Evolutionary conservation across 345 rosid species (phyloP), one percentile per base, ranked within the genome.

Genomic region (Eucalyptus paniculata): DNA sequence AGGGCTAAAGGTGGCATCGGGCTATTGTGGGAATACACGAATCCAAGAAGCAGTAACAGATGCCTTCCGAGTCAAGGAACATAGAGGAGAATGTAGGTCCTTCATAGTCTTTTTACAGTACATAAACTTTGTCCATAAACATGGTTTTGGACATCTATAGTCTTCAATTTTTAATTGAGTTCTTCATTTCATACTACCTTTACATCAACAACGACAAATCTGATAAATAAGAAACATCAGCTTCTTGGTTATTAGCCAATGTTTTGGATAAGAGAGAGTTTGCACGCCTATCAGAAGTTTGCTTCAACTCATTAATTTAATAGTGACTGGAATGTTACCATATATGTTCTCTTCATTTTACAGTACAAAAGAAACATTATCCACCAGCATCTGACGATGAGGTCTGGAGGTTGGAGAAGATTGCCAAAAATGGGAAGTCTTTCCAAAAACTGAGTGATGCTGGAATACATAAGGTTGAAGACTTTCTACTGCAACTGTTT

Each of bases 341-440:
- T 96, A 94, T 54, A 92, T 28, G 28, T 85, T 47, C 50, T 80
- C 17, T 83, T 80, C 7, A 26, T 47, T 88, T 40, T 67, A 28
- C 93, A 97, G 99, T 93, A 86, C 94, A 96, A 91, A 94, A 95
- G 94, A 97, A 97, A 92, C 99, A 97, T 90, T 92, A 97, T 85
- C 97, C 97, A 17, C 99, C 98, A 51, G 93, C 95, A 50, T 87
- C 93, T 87, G 90, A 92, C 89, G 99, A 97, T 93, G 97, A 95
- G 62, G 97, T 97, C 9, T 97, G 99, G 99, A 94, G 99, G 92
- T 91, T 97, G 94, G 95, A 97, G 92, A 95, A 93, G 91, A 96
- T 97, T 86, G 99, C 96, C 50, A 97, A 96, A 88, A 97, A 96
- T 86, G 99, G 99, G 14, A 92, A 94, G 8, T 93, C 93, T 87